Evolutionary conservation across 2,329 filamentous ascomycete species (phyloP).

Genomic region (Aspergillus hortae): DNA sequence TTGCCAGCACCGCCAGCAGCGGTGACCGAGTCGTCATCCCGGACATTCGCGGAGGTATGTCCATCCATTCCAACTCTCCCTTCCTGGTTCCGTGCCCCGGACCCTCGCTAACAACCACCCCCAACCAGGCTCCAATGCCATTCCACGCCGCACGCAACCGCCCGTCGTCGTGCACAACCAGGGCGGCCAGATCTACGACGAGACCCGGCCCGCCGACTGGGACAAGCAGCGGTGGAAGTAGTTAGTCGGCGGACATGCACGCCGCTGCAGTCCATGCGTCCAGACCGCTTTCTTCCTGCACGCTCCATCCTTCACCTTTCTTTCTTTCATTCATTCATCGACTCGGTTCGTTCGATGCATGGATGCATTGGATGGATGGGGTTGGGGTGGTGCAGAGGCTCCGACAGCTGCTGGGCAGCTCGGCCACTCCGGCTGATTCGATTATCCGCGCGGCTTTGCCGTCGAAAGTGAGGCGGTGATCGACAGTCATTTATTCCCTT

Average conservation of each 20-base stretch:
- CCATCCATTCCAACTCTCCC: background rate
- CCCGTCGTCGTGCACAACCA: slow-evolving; percentile 34
- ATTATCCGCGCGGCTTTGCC: slow-evolving; percentile 21
- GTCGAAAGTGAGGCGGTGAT: slow-evolving; percentile 24
- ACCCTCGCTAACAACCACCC: background rate
- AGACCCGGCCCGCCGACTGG: slow-evolving; percentile 35
- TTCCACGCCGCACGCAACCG: slow-evolving; percentile 27
- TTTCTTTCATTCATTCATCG: background rate
- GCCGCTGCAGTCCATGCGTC: background rate
- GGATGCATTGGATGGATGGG: too few relatives aligned
- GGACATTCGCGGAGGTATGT: slow-evolving; percentile 28
- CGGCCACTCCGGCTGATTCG: slow-evolving; percentile 1
- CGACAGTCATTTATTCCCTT: slow-evolving; percentile 9
- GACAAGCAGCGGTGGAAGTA: slow-evolving; percentile 39
- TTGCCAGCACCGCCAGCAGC: slow-evolving; percentile 29
- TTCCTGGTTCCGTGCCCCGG: background rate
- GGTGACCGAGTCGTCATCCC: slow-evolving; percentile 26
- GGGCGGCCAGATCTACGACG: slow-evolving; percentile 34
- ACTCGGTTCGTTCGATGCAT: background rate
- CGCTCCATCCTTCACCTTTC: background rate
- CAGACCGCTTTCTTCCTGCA: slow-evolving; percentile 2
- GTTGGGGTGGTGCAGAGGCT: background rate
- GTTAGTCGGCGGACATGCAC: background rate
- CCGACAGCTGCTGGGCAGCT: slow-evolving; percentile 15
- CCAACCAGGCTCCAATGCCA: slow-evolving; percentile 26